phyloP scores from a whole-genome alignment of 768 basidiomycete genomes.

The Ramaria rubella region DNA sequence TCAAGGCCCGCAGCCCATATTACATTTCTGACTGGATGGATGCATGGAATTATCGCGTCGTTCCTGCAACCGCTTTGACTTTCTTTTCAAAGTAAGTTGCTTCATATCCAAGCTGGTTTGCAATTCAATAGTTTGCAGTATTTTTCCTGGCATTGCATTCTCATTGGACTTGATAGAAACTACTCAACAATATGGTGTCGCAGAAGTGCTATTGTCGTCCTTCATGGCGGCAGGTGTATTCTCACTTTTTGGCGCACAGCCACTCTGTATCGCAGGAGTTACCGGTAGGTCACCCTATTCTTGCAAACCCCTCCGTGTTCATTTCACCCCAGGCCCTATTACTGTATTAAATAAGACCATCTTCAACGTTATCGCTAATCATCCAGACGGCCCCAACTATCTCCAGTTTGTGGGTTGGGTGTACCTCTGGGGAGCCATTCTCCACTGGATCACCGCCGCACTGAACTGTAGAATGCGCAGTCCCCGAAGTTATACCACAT shows the following conservation, averaged over 20 bases:
- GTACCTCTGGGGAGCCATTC: slow-evolving; percentile 66
- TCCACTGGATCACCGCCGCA: slow-evolving; percentile 64
- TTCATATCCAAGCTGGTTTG: neutral
- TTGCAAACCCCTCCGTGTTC: neutral
- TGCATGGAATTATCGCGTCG: slow-evolving; percentile 85
- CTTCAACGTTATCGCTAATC: slow-evolving; percentile 59
- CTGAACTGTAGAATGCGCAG: slow-evolving; percentile 55
- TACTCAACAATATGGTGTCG: slow-evolving; percentile 81
- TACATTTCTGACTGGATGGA: slow-evolving; percentile 87
- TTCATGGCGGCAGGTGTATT: slow-evolving; percentile 90
- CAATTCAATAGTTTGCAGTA: slow-evolving; percentile 32
- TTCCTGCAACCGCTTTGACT: slow-evolving; percentile 80
- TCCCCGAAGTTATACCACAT: neutral
- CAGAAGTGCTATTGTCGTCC: slow-evolving; percentile 75
- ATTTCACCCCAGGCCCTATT: slow-evolving; percentile 59
- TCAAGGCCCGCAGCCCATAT: slow-evolving; percentile 66
- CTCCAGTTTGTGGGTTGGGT: slow-evolving; percentile 90
- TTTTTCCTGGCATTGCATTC: slow-evolving; percentile 89
- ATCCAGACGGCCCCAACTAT: slow-evolving; percentile 60
- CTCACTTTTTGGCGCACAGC: slow-evolving; percentile 83
- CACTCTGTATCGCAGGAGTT: slow-evolving; percentile 86
- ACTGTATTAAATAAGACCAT: slow-evolving; percentile 92
- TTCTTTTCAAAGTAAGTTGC: slow-evolving; percentile 72
- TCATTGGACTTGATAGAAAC: slow-evolving; percentile 90
- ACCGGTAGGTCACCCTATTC: slow-evolving; percentile 44